Base-by-base conservation (phyloP, 2,329 filamentous ascomycete genomes). In the Fusarium torulosum region DNA sequence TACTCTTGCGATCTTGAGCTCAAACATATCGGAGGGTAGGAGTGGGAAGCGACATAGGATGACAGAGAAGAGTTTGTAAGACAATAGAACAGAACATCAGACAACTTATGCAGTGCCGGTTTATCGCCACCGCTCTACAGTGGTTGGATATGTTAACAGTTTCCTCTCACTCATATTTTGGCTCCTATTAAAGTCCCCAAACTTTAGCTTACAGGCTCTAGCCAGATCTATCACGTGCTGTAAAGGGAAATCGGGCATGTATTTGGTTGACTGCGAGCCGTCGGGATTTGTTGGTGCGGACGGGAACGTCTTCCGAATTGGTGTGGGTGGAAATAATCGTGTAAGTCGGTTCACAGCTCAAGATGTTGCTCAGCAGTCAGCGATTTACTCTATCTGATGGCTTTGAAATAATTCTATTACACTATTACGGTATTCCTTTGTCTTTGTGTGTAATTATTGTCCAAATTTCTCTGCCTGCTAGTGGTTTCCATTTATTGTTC, bases 231-330 rank as follows among this genome's bases (percentile, higher is more conserved):
- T n/a, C 10, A 6, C 2, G 13, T n/a, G 14, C 42, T 15, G 31
- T 27, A 45, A 44, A 15, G 15, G 29, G 38, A 29, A 56, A 35
- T 27, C 7, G 20, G 19, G 7, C 20, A 19, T 38, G 8, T 10
- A 4, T 29, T 35, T 4, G 17, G 49, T 33, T 14, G 10, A 29
- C 20, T 33, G 25, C 11, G 27, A 29, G 27, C 4, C 3, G 10
- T 29, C 27, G 6, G 15, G 27, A 29, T 23, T 29, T 64, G 38
- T 15, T 23, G 25, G n/a, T 3, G n/a, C 10, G 10, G 8, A 11
- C 65, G 64, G 51, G 38, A 65, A 51, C 41, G 15, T 53, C 13
- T 53, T 17, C 59, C 59, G 51, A 65, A 35, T 25, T 50, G 20
- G 27, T 43, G 49, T 11, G 31, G 31, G 29, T 37, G 43, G 15